Conservation (phyloP, 106 monocot species). For the Platanthera guangdongensis region DNA sequence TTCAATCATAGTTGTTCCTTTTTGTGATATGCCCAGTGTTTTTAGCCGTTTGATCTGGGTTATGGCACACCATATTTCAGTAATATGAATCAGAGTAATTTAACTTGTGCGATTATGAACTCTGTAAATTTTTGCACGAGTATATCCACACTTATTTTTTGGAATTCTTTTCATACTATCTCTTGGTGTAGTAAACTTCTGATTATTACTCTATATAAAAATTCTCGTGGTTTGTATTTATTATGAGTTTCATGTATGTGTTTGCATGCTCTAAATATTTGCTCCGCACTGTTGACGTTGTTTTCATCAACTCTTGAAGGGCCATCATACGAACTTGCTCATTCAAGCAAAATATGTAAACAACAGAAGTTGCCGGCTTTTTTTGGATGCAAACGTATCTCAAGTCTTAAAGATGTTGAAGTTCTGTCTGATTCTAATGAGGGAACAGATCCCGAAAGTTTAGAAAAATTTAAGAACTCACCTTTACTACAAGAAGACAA, state of each 20-base stretch:
- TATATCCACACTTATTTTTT: neutral
- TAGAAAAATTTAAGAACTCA: constrained; percentile 7
- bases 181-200: neutral
- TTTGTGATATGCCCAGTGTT: neutral
- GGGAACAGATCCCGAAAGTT: constrained; percentile 17
- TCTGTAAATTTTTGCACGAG: neutral
- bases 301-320: constrained; percentile 33
- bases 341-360: constrained; percentile 28
- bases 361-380: constrained; percentile 73
- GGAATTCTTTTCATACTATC: neutral
- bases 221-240: neutral
- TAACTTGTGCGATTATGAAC: neutral
- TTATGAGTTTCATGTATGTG: neutral
- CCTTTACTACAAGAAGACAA: constrained; percentile 7
- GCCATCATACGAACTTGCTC: constrained; percentile 52
- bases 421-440: neutral
- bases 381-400: constrained; percentile 37
- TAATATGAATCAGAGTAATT: neutral
- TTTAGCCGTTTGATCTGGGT: neutral
- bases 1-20: neutral
- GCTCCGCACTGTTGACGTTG: neutral
- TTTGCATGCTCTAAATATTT: neutral
- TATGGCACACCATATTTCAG: neutral
- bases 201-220: neutral
- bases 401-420: constrained; percentile 22